Evolutionary conservation across 371 early-diverging fungal genomes (phyloP), one percentile per base, ranked within the genome.

Genomic region (Umbelopsis sp.): DNA sequence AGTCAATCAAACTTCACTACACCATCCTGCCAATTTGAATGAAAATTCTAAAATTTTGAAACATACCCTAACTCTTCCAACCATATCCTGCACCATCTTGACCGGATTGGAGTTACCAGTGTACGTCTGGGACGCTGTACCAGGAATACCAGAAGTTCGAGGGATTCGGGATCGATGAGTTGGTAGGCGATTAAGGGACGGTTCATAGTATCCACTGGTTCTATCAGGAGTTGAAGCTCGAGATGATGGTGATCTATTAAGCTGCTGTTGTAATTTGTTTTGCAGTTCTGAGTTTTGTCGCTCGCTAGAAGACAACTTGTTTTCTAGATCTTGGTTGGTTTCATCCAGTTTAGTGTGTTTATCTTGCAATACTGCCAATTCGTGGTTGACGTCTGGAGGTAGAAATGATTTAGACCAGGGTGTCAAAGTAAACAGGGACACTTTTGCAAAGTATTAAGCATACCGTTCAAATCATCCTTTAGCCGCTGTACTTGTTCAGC

Each of bases 401-500:
- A 9, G 50, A 25, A 22, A 20, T 16, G 20, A 4, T 29, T 38
- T 65, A 25, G 44, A 48, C 32, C 10, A 16, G 14, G 14, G 9
- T 6, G 35, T 18, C 14, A 29, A 41, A 37, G 48, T n/a, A 29
- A 2, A 22, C 24, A 38, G 18, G 7, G 7, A 7, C 12, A 7
- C 12, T 41, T 6, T 22, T 29, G 1, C 57, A 16, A 29, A 29
- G 46, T 37, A 46, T 22, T 62, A 14, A 41, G 35, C 63, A 69
- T 75, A 87, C 87, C 89, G 72, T 86, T 79, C 16, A 93, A 77
- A 74, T 93, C 93, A 50, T 93, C 94, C 72, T 87, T 91, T n/a
- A 93, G 77, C 73, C 93, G 77, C 74, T 93, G 94, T 14, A 89
- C 87, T 74, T 93, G 91, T 44, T 89, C 92, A 9, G 81, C 84